Evolutionary conservation across 441 rosid genomes (phyloP), one percentile per base, ranked within the genome.

Genomic region (Gossypium lobatum): DNA sequence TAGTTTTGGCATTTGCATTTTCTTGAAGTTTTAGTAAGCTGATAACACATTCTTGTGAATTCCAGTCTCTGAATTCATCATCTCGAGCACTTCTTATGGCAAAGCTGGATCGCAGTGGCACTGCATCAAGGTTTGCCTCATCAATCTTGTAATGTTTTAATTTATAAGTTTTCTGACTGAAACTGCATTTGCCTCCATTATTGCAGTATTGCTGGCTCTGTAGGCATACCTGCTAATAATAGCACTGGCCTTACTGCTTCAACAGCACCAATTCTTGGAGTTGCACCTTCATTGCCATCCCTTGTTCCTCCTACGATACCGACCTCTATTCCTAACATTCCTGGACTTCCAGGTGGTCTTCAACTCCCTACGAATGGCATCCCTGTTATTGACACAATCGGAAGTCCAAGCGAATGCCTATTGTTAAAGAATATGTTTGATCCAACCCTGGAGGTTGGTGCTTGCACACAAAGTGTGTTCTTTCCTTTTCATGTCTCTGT

Each of bases 361-460:
- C 90, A 80, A 75, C 71, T 84, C 76, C 83, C 92, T 9, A 73
- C 75, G 50, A 77, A 80, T 60, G 70, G 76, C 70, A 71, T 87
- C 72, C 86, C 96, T 77, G 31, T 76, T 2, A 34, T 87, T 0
- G 85, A 95, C 78, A 78, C 94, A 48, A 73, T 93, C 17, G 98
- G 98, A 53, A 70, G 78, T 73, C 99, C 96, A 46, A 91, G 93
- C 69, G 97, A 95, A 84, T 95, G 95, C 80, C 69, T 95, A 31
- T 64, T 95, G 64, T 83, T 95, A 81, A 95, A 93, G 86, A 95
- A 95, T 76, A 95, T 95, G 99, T 95, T 95, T 81, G 98, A 95
- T 85, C 98, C 99, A 14, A 85, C 71, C 23, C 11, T 76, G 68
- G 99, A 95, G 98, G 97, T 89, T 66, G 3, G 87, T 52, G 64